Evolutionary conservation across 257 asterid species (phyloP), one percentile per base, ranked within the genome.

Genomic region (Fraxinus americana): DNA sequence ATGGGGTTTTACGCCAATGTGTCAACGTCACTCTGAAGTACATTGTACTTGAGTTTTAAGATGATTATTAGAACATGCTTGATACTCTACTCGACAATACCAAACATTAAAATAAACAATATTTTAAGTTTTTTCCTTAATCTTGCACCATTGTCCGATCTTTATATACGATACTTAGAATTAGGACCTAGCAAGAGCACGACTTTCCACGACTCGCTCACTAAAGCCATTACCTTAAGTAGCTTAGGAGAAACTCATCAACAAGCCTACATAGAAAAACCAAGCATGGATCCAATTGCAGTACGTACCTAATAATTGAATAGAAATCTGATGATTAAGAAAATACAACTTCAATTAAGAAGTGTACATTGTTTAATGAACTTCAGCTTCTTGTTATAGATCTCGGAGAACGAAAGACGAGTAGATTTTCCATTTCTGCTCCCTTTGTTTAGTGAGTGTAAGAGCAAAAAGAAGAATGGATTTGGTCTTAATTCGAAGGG

Each of bases 261-360:
- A 87, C 83, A 87, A 89, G n/a, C 70, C 97, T 97, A 87, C 90
- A 85, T n/a, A 88, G 73, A 98, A 98, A 95, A 82, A 91, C 85
- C 82, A 87, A 80, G 88, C 90, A 91, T 57, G 89, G 34, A 73
- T 54, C 94, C 98, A 79, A 65, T 41, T 41, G 50, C 50, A 11
- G 11, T 41, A 9, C 14, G 2, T 41, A 11, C 45, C 45, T 39
- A 9, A 9, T 39, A 9, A 8, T 39, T 39, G 45, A 9, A 39
- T 8, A 9, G 14, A 4, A 41, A 41, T 41, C 48, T 41, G 13
- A 41, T 10, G 2, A 41, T 41, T 41, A 7, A 39, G 45, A 41
- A 9, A 41, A 41, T 12, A 41, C 9, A 36, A 36, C 7, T 36
- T 7, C 41, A 41, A 9, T 41, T 41, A 41, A 41, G 13, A 7